phyloP scores from a whole-genome alignment of 176 grass and related monocot species.

The Carex scoparia region DNA sequence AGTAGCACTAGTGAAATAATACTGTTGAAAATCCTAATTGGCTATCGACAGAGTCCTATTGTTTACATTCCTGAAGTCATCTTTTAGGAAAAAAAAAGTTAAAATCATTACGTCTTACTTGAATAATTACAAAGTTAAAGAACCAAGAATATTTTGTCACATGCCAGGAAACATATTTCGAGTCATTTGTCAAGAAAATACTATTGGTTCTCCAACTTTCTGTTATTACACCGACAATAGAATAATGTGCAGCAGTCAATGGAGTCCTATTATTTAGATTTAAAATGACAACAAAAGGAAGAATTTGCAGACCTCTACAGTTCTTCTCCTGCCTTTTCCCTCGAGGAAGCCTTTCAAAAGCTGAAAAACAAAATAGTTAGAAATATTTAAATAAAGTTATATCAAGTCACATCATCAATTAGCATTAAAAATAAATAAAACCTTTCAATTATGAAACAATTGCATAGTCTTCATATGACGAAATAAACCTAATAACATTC shows the following conservation, averaged over 20 bases:
- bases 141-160: background rate
- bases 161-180: background rate
- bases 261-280: background rate
- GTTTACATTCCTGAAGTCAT: background rate
- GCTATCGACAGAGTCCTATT: background rate
- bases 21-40: background rate
- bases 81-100: background rate
- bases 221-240: background rate
- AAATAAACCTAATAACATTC: slow-evolving; percentile 4
- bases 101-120: background rate
- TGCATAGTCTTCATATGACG: background rate
- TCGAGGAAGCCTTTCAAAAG: slow-evolving; percentile 17
- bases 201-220: background rate
- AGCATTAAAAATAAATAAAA: slow-evolving; percentile 14
- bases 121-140: slow-evolving; percentile 4
- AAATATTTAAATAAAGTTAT: slow-evolving; percentile 7
- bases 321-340: slow-evolving; percentile 1
- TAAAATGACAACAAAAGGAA: background rate
- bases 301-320: slow-evolving; percentile 14
- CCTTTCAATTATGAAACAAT: background rate
- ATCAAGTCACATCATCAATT: background rate
- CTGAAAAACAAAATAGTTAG: slow-evolving; percentile 17
- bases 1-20: background rate
- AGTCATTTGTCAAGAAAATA: background rate
- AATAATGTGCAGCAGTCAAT: background rate